A percentile compares a stretch with the other conserved stretches of the same genome.
Evolutionary conservation across 2,329 filamentous ascomycete species (phyloP).

Genomic region (Fusarium sp.): DNA sequence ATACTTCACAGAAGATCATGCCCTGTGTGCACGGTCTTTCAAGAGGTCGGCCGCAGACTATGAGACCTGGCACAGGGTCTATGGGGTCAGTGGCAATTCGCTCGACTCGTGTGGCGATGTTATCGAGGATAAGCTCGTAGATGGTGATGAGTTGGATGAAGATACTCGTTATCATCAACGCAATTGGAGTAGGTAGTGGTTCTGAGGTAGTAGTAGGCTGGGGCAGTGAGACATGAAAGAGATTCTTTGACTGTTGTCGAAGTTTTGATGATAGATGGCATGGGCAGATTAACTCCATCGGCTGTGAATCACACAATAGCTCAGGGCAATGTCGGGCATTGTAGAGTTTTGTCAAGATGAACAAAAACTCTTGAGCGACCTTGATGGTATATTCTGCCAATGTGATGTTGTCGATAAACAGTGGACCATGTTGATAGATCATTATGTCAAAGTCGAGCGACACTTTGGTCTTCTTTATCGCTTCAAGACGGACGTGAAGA

Average conservation of each 20-base stretch:
- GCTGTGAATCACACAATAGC: rapidly evolving
- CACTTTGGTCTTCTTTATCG: neutral
- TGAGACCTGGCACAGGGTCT: rapidly evolving
- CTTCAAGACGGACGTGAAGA: neutral
- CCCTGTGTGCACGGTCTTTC: neutral
- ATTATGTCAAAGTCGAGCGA: neutral
- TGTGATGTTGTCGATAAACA: neutral
- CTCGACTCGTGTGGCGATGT: neutral
- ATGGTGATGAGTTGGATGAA: neutral
- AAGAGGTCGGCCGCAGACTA: rapidly evolving
- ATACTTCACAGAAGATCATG: neutral
- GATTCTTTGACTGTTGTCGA: rapidly evolving
- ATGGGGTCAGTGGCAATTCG: neutral
- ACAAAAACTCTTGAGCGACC: neutral
- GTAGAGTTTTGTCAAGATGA: neutral
- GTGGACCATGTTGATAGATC: neutral
- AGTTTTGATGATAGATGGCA: neutral
- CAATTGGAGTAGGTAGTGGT: neutral
- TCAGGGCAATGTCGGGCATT: rapidly evolving
- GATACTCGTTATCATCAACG: neutral
- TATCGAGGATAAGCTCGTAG: neutral
- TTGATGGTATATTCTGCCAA: neutral
- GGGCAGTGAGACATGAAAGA: rapidly evolving
- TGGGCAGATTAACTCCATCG: neutral
- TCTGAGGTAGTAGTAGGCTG: neutral